These are phyloP conservation scores for Fomitopsis pinicola DNA, from an alignment of 1,284 basidiomycete species.

Conservation along the genomic window DNA sequence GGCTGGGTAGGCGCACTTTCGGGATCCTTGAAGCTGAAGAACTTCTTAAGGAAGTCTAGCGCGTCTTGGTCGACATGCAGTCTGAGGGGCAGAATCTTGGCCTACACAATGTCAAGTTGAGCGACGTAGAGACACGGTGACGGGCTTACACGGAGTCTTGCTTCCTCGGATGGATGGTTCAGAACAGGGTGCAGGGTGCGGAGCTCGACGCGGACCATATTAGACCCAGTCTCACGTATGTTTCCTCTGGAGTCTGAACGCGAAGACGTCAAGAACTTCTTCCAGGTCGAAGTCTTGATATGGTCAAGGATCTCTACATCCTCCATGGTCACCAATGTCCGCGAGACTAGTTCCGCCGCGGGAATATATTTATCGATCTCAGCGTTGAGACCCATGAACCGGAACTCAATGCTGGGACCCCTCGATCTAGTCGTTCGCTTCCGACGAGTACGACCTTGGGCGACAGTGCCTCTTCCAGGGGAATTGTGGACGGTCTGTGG, in stretches of 20 bases:
- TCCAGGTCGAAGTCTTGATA: conserved; percentile 98
- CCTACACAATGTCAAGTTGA: conserved; percentile 38
- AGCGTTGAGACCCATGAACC: conserved; percentile 59
- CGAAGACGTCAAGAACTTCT: conserved; percentile 89
- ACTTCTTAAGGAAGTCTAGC: conserved; percentile 95
- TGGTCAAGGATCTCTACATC: conserved; percentile 93
- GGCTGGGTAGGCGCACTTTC: conserved; percentile 32
- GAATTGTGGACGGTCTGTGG: conserved; percentile 36
- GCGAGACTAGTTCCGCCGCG: conserved; percentile 55
- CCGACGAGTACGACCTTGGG: conserved; percentile 43
- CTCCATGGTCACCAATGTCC: conserved; percentile 60
- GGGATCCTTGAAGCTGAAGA: conserved; percentile 85
- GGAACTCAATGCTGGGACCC: conserved; percentile 82
- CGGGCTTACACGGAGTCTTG: conserved; percentile 68
- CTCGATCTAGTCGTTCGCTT: conserved; percentile 74
- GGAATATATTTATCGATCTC: conserved; percentile 66
- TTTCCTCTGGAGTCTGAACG: conserved; percentile 81
- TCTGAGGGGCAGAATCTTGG: conserved; percentile 84
- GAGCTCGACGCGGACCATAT: conserved; percentile 90
- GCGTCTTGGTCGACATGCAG: conserved; percentile 98
- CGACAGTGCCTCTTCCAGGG: conserved; percentile 33
- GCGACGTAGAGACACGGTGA: neutral
- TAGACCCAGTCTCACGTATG: conserved; percentile 82
- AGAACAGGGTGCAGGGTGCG: conserved; percentile 68
- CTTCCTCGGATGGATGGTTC: conserved; percentile 69